These are phyloP conservation scores for Lactifluus rugatus DNA, from an alignment of 768 basidiomycete genomes.

Conservation along the genomic window DNA sequence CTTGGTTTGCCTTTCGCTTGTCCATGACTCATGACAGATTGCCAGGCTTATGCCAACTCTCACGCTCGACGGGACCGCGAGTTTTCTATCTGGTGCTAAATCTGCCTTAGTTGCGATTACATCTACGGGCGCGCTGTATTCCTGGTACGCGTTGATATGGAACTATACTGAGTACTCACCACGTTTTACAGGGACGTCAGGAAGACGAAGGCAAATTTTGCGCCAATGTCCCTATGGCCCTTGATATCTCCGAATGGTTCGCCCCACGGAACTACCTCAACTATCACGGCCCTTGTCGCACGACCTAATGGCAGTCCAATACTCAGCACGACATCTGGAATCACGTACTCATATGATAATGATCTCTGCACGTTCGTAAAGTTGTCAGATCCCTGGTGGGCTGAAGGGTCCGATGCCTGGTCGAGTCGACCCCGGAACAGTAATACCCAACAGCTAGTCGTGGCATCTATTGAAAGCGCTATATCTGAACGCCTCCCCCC, in stretches of 20 bases:
- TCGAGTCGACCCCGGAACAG: constrained; percentile 59
- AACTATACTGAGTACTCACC: neutral
- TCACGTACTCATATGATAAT: constrained; percentile 70
- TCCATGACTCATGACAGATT: neutral
- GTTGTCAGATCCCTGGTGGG: constrained; percentile 77
- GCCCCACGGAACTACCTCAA: constrained; percentile 24
- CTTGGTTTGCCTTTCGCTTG: neutral
- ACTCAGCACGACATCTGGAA: constrained; percentile 66
- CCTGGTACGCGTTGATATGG: constrained; percentile 46
- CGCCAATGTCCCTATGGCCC: constrained; percentile 51
- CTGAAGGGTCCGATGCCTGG: constrained; percentile 76
- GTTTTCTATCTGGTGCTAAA: constrained; percentile 58
- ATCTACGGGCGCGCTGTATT: constrained; percentile 56
- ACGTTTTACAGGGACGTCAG: constrained; percentile 56
- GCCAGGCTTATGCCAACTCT: constrained; percentile 69
- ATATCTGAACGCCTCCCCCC: constrained; percentile 23
- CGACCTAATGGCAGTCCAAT: constrained; percentile 76
- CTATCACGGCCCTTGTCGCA: constrained; percentile 53
- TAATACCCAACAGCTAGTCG: constrained; percentile 32
- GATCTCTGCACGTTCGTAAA: constrained; percentile 60
- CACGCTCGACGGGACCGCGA: constrained; percentile 58
- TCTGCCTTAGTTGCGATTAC: constrained; percentile 65
- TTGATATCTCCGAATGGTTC: constrained; percentile 41
- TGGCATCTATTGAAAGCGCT: constrained; percentile 22
- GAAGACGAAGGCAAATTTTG: constrained; percentile 51